Base-by-base conservation (phyloP, 805 yeast species). In the Ogataea naganishii region DNA sequence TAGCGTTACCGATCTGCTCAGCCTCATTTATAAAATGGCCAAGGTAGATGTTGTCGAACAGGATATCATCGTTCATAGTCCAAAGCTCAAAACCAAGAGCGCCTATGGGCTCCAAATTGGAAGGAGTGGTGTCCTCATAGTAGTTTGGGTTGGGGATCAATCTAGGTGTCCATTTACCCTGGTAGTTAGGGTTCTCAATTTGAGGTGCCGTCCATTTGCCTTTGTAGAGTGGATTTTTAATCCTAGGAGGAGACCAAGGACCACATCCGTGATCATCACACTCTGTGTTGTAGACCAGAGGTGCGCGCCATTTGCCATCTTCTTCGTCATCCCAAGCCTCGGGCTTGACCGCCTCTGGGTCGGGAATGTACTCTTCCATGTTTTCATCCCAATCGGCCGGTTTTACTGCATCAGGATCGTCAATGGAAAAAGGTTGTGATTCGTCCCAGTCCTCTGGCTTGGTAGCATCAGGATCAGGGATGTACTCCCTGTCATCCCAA, bases 401-500 rank as follows among this genome's bases (percentile, higher is more conserved):
- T 52, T 72, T 80, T 6, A 27, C 46, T 6, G 78, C 80, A 4
- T 61, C 56, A 13, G 86, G 80, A 52, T 88, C 92, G 9, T 71
- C 62, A 35, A 88, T 79, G 45, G 59, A 48, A 38, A 55, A 49
- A 14, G 83, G 89, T 33, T 73, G 78, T 30, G 58, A 62, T 49
- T 75, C 86, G 48, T 85, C 94, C 82, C 94, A 88, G 47, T 81
- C 92, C 4, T 59, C 83, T 7, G 96, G 96, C 55, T 84, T 83
- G 20, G 33, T 54, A 12, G 74, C 63, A 4, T 58, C 59, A 16
- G 86, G 85, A 54, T 88, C 96, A 15, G 75, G 71, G 31, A 88
- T 80, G 23, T 43, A 47, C 37, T 60, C 64, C 20, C 69, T 64
- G 24, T 83, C 95, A 33, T 72, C 92, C 96, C 96, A 88, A 50